Evolutionary conservation across 2,329 filamentous ascomycete species (phyloP), one percentile per base, ranked within the genome.

Genomic region (Pseudopyrenochaeta lycopersici): DNA sequence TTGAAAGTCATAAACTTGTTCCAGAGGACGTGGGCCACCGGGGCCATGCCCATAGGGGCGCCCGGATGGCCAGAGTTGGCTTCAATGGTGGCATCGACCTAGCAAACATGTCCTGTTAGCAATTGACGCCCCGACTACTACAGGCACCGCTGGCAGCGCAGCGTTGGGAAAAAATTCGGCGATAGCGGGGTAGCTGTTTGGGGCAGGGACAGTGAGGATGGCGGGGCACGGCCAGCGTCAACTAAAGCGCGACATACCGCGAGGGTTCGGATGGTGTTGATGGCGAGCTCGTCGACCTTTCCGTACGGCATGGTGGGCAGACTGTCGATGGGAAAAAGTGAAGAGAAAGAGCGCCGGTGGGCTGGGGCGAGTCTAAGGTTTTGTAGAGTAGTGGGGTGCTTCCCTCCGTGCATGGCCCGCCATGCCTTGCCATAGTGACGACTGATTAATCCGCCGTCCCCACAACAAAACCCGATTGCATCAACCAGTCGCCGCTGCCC

Each of bases 1-100:
- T 98, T 99, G 87, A 97, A 99, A 79, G 83, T 96, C 92, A 99
- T 92, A 86, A 97, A 96, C 81, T 95, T 96, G 88, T 97, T 96
- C 84, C 91, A 99, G 64, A 99, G 88, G 74, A 98, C 92, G 85
- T 98, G 95, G 79, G 95, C 89, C 75, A 93, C 88, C 60, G 95
- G 94, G 75, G 95, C 95, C 91, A 98, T 85, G 76, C 87, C 88
- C 95, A 99, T 99, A 74, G 95, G 95, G 79, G 95, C 95, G 85
- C 95, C 95, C 74, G 95, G 95, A 84, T 99, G 95, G 77, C 95
- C 95, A 65, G 94, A 97, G 87, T 98, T 98, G 78, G 94, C 92
- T 79, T 90, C 85, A 81, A 89, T 88, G 75, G 93, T 97, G 78
- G 94, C 95, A 97, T 99, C 95, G 84, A 92, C 91, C 95, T 99